Conservation (phyloP, 495 filamentous ascomycete genomes). For the Hapsidospora chrysogenum region DNA sequence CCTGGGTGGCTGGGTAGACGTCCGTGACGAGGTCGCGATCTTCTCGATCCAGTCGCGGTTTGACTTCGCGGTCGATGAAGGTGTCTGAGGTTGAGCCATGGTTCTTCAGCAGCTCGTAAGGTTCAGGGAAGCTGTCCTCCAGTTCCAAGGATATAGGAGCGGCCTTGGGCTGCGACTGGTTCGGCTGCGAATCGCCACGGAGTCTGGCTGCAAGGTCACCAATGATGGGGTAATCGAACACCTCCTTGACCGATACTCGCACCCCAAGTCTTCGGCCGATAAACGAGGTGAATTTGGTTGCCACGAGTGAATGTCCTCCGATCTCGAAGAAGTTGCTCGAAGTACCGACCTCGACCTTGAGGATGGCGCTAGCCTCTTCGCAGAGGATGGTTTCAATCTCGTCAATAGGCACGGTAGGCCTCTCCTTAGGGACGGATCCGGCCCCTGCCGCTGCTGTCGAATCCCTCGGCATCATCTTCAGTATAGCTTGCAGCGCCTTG, state of each 20-base stretch:
- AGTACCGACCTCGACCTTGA: slow-evolving; percentile 18
- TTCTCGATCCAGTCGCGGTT: slow-evolving; percentile 1
- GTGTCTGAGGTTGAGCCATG: too few species aligned
- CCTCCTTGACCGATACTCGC: slow-evolving; percentile 4
- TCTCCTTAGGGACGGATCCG: too few species aligned
- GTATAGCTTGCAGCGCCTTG: too few species aligned
- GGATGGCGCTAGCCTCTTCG: not conserved
- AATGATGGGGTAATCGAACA: slow-evolving; percentile 4
- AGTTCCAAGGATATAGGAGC: too few species aligned
- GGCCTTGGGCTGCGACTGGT: too few species aligned
- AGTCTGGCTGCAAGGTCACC: slow-evolving; percentile 2
- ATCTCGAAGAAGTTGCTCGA: slow-evolving; percentile 47
- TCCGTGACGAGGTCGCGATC: not conserved
- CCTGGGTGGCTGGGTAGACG: slow-evolving; percentile 5
- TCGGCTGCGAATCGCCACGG: slow-evolving; percentile 1
- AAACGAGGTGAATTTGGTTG: slow-evolving; percentile 3
- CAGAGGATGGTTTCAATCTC: slow-evolving; percentile 3
- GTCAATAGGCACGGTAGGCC: too few species aligned
- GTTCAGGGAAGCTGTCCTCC: too few species aligned
- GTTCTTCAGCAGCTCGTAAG: too few species aligned
- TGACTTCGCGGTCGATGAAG: slow-evolving; percentile 2
- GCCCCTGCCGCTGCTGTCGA: too few species aligned
- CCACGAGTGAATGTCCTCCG: slow-evolving; percentile 31
- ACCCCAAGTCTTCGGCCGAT: slow-evolving; percentile 2
- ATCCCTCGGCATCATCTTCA: too few species aligned